Base-by-base conservation (phyloP, 305 asterid species). In the Andrographis paniculata region DNA sequence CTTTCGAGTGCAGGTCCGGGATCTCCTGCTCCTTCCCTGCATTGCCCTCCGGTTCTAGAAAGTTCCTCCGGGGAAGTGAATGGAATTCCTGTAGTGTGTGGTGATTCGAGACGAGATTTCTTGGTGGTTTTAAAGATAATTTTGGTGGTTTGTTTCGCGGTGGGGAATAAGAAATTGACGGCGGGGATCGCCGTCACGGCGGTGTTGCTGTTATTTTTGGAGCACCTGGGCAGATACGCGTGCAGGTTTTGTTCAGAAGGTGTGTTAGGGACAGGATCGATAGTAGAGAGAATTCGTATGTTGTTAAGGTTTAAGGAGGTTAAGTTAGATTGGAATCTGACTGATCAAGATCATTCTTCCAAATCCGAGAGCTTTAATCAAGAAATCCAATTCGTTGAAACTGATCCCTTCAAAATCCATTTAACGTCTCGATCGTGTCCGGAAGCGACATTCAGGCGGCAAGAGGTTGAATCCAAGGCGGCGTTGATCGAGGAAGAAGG, bases 111-210 rank as follows among this genome's bases (percentile, higher is more conserved):
- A 52, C 17, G 56, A 66, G 56, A 67, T 66, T 39, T 73, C 14
- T 30, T 64, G 23, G 73, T 63, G 51, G 65, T 77, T 41, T 41
- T 71, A 9, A 71, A 70, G 74, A 45, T 73, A 49, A 55, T 65
- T 28, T 48, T 75, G 42, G 84, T 88, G 63, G 79, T 66, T 63
- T 73, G 59, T 68, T 59, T 84, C 72, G 81, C 69, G 6, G 59
- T 74, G 52, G 76, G 80, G 39, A 52, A 76, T 0, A 68, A 79
- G 61, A 77, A 68, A 61, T 59, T 88, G 21, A 71, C 82, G 0
- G 48, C 77, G 1, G 93, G 83, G 59, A 57, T 88, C 48, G 81
- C 93, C 7, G 18, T 84, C 53, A 79, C 94, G 20, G 87, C 97
- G 0, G 71, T 77, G 50, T 43, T 77, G 53, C 52, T 88, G 33